A percentile compares a stretch with the other conserved stretches of the same genome.
Conservation (phyloP, 2,329 filamentous ascomycete genomes). For the Fusarium sp. region DNA sequence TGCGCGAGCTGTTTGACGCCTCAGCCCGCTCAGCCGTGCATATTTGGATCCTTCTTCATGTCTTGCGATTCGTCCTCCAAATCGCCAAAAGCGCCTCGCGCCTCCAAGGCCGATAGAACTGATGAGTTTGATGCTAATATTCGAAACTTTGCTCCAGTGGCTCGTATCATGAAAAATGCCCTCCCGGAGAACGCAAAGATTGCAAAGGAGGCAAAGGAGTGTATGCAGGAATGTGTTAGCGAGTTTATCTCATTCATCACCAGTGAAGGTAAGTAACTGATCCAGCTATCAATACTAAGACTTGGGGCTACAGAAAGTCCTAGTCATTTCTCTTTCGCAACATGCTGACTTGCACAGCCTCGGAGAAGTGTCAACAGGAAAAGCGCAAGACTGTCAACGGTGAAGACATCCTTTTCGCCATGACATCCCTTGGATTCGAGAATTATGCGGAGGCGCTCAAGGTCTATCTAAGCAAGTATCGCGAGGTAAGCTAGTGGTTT, state of each 20-base stretch:
- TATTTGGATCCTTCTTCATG: slow-evolving; percentile 65
- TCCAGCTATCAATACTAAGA: slow-evolving; percentile 9
- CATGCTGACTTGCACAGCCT: slow-evolving; percentile 71
- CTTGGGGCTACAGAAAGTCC: slow-evolving; percentile 22
- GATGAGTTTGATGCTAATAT: slow-evolving; percentile 89
- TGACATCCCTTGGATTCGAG: slow-evolving; percentile 98
- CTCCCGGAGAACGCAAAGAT: slow-evolving; percentile 99
- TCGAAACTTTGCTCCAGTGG: slow-evolving; percentile 94
- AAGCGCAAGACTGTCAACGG: slow-evolving; percentile 99
- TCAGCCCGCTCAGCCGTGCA: slow-evolving; percentile 52
- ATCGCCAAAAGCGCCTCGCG: slow-evolving; percentile 63
- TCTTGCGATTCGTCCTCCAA: slow-evolving; percentile 69
- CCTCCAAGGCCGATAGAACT: slow-evolving; percentile 62
- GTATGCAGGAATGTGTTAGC: slow-evolving; percentile 99
- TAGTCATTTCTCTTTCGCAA: slow-evolving; percentile 40
- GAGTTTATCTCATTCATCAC: slow-evolving; percentile 99
- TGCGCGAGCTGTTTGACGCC: slow-evolving; percentile 46
- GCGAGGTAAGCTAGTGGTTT: slow-evolving; percentile 79
- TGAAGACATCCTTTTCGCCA: slow-evolving; percentile 97
- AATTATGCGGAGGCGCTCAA: slow-evolving; percentile 99
- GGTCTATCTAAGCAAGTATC: slow-evolving; percentile 97
- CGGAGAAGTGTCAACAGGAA: slow-evolving; percentile 99
- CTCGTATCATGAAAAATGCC: slow-evolving; percentile 98
- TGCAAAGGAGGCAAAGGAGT: slow-evolving; percentile 98
- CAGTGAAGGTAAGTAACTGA: slow-evolving; percentile 83